A percentile compares a stretch with the other conserved stretches of the same genome.
Evolutionary conservation across 345 rosid genomes (phyloP).

Genomic region (Salix exigua): DNA sequence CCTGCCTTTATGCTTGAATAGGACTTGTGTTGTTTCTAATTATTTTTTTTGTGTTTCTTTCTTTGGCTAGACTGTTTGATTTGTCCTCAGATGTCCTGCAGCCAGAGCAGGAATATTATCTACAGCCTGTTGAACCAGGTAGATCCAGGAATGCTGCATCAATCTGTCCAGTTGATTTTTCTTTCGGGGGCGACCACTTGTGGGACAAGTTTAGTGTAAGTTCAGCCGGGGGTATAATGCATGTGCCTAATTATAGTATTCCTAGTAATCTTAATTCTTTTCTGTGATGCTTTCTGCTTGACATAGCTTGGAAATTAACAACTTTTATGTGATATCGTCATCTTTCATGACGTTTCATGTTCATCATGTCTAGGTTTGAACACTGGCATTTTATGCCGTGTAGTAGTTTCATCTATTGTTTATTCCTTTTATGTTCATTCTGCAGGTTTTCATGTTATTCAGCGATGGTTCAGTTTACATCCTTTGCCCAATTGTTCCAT

Average conservation of each 20-base stretch:
- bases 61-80: slow-evolving; percentile 62
- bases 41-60: slow-evolving; percentile 6
- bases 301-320: not conserved
- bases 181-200: slow-evolving; percentile 86
- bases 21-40: not conserved
- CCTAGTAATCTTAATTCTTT: not conserved
- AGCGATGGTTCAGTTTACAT: slow-evolving; percentile 80
- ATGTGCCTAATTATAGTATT: not conserved
- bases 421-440: slow-evolving; percentile 3
- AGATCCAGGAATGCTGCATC: slow-evolving; percentile 69
- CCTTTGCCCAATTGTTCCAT: slow-evolving; percentile 88
- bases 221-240: slow-evolving; percentile 11
- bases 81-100: slow-evolving; percentile 63
- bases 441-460: slow-evolving; percentile 85
- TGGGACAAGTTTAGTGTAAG: slow-evolving; percentile 97
- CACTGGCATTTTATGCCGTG: not conserved
- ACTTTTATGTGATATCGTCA: not conserved
- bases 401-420: not conserved
- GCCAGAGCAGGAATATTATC: slow-evolving; percentile 94
- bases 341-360: not conserved
- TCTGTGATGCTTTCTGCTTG: not conserved
- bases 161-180: slow-evolving; percentile 76
- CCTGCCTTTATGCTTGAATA: not conserved
- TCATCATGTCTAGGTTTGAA: not conserved
- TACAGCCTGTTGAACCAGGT: slow-evolving; percentile 88